phyloP scores from a whole-genome alignment of 164 flowering plant genomes.

The Hamamelis virginiana region DNA sequence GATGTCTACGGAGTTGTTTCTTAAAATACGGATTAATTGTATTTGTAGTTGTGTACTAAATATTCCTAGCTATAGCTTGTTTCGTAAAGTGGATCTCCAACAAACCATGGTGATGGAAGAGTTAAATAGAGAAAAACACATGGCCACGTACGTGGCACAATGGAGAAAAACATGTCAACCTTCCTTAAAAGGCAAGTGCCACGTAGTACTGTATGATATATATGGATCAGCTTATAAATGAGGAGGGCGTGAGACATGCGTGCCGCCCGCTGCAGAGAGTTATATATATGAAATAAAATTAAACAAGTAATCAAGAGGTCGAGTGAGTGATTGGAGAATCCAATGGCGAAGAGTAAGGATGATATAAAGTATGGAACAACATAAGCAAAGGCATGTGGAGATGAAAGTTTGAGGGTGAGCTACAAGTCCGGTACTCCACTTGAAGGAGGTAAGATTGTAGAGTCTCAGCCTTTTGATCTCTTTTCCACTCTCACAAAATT shows the following conservation, averaged over 20 bases:
- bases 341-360: constrained; percentile 51
- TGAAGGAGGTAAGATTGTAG: constrained; percentile 64
- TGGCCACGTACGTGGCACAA: not conserved
- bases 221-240: no score
- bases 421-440: constrained; percentile 57
- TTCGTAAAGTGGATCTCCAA: no score
- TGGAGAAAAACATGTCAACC: not conserved
- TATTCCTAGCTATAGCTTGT: no score
- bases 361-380: constrained; percentile 50
- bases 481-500: constrained; percentile 24
- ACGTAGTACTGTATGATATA: not conserved
- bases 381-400: constrained; percentile 48
- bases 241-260: no score
- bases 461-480: constrained; percentile 51
- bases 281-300: no score
- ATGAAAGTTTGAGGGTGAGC: constrained; percentile 39
- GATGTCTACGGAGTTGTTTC: no score
- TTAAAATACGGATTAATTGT: no score
- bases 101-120: no score
- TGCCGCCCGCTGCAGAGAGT: no score
- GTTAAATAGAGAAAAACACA: no score
- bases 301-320: not conserved
- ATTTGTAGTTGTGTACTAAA: no score
- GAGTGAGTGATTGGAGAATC: not conserved
- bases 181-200: not conserved